These are phyloP conservation scores for Oryza glumipatula DNA, from an alignment of 176 grass and related monocot species.

Conservation along the genomic window DNA sequence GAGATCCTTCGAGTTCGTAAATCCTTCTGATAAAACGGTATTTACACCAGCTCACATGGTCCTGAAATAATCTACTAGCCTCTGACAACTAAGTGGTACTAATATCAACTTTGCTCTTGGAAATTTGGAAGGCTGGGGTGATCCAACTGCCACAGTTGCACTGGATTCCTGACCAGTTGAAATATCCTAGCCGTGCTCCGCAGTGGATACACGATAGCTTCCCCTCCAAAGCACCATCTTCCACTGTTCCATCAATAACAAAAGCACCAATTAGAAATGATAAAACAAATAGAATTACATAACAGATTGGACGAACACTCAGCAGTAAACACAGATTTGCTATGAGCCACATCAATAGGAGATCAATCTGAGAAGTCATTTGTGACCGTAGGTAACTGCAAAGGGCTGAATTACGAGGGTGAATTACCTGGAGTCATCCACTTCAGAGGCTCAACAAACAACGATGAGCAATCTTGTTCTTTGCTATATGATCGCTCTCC, in stretches of 20 bases:
- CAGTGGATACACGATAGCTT: conserved; percentile 90
- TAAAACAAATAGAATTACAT: not conserved
- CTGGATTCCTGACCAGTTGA: conserved; percentile 92
- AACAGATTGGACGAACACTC: not conserved
- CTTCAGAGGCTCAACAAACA: conserved; percentile 91
- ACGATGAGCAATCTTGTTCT: conserved; percentile 78
- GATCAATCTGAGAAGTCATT: too few species aligned
- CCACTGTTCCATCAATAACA: conserved; percentile 58
- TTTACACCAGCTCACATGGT: not conserved
- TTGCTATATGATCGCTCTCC: conserved; percentile 42
- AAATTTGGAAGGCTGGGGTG: conserved; percentile 92
- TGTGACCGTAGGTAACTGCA: not conserved
- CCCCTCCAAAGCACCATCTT: conserved; percentile 91
- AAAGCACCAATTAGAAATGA: not conserved
- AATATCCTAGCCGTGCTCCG: conserved; percentile 75
- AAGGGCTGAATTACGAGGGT: not conserved
- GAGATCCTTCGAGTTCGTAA: not conserved
- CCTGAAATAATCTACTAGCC: not conserved
- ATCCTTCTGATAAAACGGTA: not conserved
- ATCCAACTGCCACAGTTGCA: conserved; percentile 96
- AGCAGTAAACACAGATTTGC: not conserved
- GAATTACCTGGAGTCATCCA: conserved; percentile 90
- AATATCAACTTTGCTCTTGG: conserved; percentile 87
- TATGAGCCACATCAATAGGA: not conserved
- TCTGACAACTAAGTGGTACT: conserved; percentile 41